These are phyloP conservation scores for Wickerhamiella nectarea DNA, from an alignment of 805 yeast genomes.

Conservation along the genomic window DNA sequence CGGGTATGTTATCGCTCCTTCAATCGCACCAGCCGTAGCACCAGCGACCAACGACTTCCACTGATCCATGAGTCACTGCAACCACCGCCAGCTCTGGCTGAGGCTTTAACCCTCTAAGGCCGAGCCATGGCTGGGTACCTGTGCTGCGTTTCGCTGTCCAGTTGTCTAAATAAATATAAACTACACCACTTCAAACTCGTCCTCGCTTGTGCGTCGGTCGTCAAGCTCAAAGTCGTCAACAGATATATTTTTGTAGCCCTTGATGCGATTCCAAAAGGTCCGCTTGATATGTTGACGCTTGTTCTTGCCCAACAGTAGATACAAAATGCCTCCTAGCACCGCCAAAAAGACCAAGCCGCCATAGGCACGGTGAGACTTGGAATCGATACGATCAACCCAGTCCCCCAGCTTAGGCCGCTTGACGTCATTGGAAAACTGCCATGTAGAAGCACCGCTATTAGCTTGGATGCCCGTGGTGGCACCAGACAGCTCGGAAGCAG, in stretches of 20 bases:
- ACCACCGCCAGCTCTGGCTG: no score
- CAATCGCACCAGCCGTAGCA: constrained; percentile 38
- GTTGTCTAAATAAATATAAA: not conserved
- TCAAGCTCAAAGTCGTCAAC: constrained; percentile 20
- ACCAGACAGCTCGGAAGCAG: constrained; percentile 40
- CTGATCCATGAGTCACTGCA: constrained; percentile 6
- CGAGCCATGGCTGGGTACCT: no score
- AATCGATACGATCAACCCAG: constrained; percentile 12
- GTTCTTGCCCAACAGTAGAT: constrained; percentile 27
- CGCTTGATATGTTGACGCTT: constrained; percentile 16
- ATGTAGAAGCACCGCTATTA: constrained; percentile 11
- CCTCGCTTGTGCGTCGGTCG: constrained; percentile 11
- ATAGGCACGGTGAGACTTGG: constrained; percentile 24
- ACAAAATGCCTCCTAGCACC: constrained; percentile 24
- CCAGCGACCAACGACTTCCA: constrained; percentile 34
- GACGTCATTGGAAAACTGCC: constrained; percentile 12
- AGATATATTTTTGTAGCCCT: constrained; percentile 3
- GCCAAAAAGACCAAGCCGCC: constrained; percentile 29
- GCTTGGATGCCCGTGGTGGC: constrained; percentile 10
- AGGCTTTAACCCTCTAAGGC: no score
- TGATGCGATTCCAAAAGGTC: constrained; percentile 9
- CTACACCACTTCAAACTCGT: constrained; percentile 12
- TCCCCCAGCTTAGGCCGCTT: constrained; percentile 13
- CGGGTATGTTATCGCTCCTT: constrained; percentile 85
- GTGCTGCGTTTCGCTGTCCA: no score